These are phyloP conservation scores for Prosopis cineraria DNA, from an alignment of 306 rosid species.

Conservation along the genomic window DNA sequence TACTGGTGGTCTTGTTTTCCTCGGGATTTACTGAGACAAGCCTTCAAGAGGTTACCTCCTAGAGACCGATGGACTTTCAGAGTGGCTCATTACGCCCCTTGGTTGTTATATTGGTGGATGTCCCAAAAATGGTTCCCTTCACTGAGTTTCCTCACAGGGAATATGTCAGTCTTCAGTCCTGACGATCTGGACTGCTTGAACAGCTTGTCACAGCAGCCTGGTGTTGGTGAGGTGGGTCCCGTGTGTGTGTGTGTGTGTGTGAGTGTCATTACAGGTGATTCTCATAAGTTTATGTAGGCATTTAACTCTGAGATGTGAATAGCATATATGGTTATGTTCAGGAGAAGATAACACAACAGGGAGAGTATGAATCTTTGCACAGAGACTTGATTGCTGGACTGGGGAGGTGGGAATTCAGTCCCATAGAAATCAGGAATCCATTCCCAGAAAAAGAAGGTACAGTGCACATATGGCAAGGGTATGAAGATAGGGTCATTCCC, in stretches of 20 bases:
- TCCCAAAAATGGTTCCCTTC: slow-evolving; percentile 78
- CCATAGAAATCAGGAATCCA: slow-evolving; percentile 49
- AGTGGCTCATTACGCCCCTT: slow-evolving; percentile 71
- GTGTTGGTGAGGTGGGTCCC: slow-evolving; percentile 45
- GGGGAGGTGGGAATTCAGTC: slow-evolving; percentile 73
- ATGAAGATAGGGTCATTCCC: slow-evolving; percentile 60
- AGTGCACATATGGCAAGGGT: slow-evolving; percentile 81
- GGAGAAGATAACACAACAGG: slow-evolving; percentile 69
- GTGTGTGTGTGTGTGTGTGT: not conserved
- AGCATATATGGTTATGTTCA: slow-evolving; percentile 23
- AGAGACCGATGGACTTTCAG: slow-evolving; percentile 51
- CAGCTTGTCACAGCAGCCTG: slow-evolving; percentile 37
- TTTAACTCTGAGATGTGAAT: not conserved
- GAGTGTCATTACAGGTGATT: not conserved
- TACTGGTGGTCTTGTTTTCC: slow-evolving; percentile 79
- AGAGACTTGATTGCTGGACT: slow-evolving; percentile 54
- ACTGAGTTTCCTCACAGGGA: slow-evolving; percentile 34
- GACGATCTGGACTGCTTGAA: slow-evolving; percentile 55
- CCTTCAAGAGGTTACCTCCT: slow-evolving; percentile 38
- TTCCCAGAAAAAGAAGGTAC: slow-evolving; percentile 54
- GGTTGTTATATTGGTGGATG: slow-evolving; percentile 83
- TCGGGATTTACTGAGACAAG: slow-evolving; percentile 39
- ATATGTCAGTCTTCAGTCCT: slow-evolving; percentile 15
- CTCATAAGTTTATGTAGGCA: not conserved
- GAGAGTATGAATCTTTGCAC: slow-evolving; percentile 63